Base-by-base conservation (phyloP, 257 asterid species). In the Solanum virginianum region DNA sequence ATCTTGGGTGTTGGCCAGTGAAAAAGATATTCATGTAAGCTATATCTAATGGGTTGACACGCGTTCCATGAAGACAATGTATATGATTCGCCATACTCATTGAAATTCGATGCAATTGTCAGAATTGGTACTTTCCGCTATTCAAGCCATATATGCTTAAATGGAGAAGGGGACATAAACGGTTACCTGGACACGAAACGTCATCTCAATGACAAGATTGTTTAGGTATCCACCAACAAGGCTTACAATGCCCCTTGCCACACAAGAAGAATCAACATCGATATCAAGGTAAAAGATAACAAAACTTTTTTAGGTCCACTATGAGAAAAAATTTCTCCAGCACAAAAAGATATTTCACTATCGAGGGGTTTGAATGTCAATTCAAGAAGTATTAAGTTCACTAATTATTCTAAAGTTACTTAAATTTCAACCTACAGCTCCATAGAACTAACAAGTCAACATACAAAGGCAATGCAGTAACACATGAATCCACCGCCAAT, bases 141-240 rank as follows among this genome's bases (percentile, higher is more conserved):
- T 74, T 47, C 7, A 74, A 74, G 57, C 20, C 62, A 43, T 79
- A 53, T 53, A 22, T 32, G 59, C 49, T 22, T 49, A 43, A 20
- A 26, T 49, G 45, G 62, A 24, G 82, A 53, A 77, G 15, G 65
- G 82, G 65, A 26, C 65, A 72, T 45, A 80, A 60, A 71, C 3
- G 0, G 20, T 77, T 89, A 94, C 99, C 98, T 96, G 98, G 89
- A 96, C 89, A 39, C 94, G 89, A 89, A 96, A 96, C 49, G 98
- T 97, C 98, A 96, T 90, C 86, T 94, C 98, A 86, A 96, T 91
- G 49, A 96, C 97, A 84, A 96, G 91, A 90, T 93, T 93, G 93
- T 89, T 93, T 36, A 96, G 96, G 90, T 93, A 96, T 62, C 99
- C 98, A 63, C 94, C 95, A 90, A 93, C 95, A 53, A 94, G 97